Evolutionary conservation across 2,329 filamentous ascomycete genomes (phyloP).

Genomic region (Calonectria pseudoreteaudii): DNA sequence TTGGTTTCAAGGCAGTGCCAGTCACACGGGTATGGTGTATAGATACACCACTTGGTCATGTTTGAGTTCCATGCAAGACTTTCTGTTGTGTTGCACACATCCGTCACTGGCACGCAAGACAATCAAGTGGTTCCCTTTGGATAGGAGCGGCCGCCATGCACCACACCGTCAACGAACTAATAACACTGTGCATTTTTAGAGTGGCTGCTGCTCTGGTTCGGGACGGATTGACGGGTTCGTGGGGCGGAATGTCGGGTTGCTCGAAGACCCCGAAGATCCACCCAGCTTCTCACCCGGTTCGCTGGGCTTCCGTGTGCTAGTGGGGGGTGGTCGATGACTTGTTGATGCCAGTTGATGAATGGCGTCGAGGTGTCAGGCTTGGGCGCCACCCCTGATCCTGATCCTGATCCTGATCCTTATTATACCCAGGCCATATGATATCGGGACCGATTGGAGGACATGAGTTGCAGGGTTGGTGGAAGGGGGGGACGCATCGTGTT

Average conservation of each 20-base stretch:
- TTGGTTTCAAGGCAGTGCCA: background rate
- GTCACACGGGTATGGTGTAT: background rate
- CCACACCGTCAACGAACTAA: background rate
- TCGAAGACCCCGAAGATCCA: constrained; percentile 46
- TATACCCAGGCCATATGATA: constrained; percentile 3
- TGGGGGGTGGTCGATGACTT: background rate
- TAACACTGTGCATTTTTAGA: background rate
- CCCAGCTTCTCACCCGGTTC: constrained; percentile 9
- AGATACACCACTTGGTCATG: background rate
- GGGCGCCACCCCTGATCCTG: background rate
- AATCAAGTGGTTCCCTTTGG: background rate
- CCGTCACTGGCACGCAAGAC: background rate
- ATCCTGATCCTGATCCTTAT: constrained; percentile 8
- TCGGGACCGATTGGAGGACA: constrained; percentile 17
- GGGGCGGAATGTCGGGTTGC: constrained; percentile 46
- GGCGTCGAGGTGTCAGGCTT: background rate
- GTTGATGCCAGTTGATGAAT: background rate
- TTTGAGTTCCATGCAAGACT: background rate
- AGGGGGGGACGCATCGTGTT: background rate
- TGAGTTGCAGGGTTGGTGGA: background rate
- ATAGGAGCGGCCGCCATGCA: constrained; percentile 16
- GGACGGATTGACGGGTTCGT: constrained; percentile 23
- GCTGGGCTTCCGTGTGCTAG: background rate
- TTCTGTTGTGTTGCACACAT: background rate
- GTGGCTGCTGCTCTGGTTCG: constrained; percentile 13